Conservation (phyloP, 345 rosid genomes). For the Boechera divaricarpa region DNA sequence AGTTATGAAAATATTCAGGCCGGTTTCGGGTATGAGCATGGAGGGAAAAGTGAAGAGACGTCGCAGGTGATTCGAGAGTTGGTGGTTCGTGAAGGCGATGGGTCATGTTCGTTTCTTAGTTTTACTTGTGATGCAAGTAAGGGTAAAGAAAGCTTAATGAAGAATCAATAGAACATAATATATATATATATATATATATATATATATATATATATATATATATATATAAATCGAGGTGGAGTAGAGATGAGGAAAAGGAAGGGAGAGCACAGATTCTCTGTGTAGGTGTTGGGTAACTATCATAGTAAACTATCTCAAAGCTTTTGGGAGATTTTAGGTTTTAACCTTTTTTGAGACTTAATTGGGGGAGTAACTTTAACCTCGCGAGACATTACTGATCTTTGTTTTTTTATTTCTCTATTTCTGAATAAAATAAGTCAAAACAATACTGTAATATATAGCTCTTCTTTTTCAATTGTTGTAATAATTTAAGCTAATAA, state of each 20-base stretch:
- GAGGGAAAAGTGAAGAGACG: conserved; percentile 38
- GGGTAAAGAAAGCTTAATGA: conserved; percentile 54
- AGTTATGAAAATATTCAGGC: conserved; percentile 28
- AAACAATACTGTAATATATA: conserved; percentile 4
- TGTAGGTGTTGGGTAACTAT: conserved; percentile 46
- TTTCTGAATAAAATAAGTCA: neutral
- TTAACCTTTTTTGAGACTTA: conserved; percentile 21
- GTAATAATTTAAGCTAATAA: conserved; percentile 11
- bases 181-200: conserved; percentile 7
- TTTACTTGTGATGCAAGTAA: conserved; percentile 73
- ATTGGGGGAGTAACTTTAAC: conserved; percentile 32
- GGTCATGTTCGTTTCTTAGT: conserved; percentile 60
- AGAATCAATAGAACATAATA: conserved; percentile 39
- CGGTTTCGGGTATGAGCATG: conserved; percentile 40
- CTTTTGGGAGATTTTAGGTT: conserved; percentile 37
- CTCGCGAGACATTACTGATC: conserved; percentile 35
- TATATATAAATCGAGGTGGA: conserved; percentile 35
- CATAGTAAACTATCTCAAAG: conserved; percentile 37
- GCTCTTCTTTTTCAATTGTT: conserved; percentile 8
- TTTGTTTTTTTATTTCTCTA: conserved; percentile 19
- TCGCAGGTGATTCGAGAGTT: conserved; percentile 67
- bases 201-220: conserved; percentile 7
- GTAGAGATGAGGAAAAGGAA: conserved; percentile 47
- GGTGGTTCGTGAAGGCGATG: conserved; percentile 64
- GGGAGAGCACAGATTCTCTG: conserved; percentile 43